Base-by-base conservation (phyloP, 257 asterid species). In the Apocynum venetum region DNA sequence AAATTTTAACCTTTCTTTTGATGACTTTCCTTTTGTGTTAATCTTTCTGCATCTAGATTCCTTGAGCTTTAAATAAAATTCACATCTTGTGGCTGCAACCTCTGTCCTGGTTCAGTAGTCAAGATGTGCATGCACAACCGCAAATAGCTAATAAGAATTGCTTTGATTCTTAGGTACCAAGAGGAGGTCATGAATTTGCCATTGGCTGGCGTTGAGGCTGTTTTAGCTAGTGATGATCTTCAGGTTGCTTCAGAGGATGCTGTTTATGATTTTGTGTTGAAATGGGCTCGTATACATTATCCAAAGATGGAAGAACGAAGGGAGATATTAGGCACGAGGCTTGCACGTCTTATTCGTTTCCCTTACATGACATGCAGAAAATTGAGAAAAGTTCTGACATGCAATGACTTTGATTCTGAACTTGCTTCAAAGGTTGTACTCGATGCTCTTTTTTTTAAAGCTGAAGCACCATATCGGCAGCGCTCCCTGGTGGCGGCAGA, bases 171-270 rank as follows among this genome's bases (percentile, higher is more conserved):
- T 84, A 92, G 98, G 89, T 87, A 65, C 78, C 89, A 86, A 36
- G 96, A 91, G 31, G 96, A 95, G 79, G 93, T 88, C 13, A 51
- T 95, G 83, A 87, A 80, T 72, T 86, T 93, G 65, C 98, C 98
- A 70, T 81, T 95, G 82, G 87, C 90, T 15, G 98, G 96, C 51
- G 56, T 95, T 6, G 94, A 93, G 84, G 96, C 91, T 49, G 90
- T 93, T 73, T 81, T 95, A 73, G 88, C 79, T 52, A 91, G 96
- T 60, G 96, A 92, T 17, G 88, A 89, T 75, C 86, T 94, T 77
- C 96, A 91, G 78, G 91, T 92, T 48, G 88, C 95, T 69, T 91
- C 98, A 3, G 98, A 94, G 84, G 97, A 92, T 70, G 93, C 86
- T 36, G 90, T 94, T n/a, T 94, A 83, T 44, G 97, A 94, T 67